phyloP scores from a whole-genome alignment of 768 basidiomycete species.

The Naematelia aurantialba region DNA sequence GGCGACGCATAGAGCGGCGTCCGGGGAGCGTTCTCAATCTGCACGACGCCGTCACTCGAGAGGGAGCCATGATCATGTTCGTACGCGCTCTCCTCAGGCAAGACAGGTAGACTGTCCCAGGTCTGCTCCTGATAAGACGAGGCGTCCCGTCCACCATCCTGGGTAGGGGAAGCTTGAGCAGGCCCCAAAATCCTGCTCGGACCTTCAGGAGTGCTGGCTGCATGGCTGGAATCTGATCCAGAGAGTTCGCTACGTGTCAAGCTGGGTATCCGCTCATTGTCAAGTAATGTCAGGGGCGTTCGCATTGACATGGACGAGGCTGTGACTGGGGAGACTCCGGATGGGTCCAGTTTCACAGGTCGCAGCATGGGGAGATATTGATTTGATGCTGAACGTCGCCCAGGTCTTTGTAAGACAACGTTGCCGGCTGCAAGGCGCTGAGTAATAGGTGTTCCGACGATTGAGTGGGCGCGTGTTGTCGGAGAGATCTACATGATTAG shows the following conservation, averaged over 20 bases:
- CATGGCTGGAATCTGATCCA: constrained; percentile 25
- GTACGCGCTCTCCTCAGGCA: constrained; percentile 14
- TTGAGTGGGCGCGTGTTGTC: neutral
- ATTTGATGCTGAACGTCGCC: constrained; percentile 16
- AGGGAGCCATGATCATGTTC: constrained; percentile 18
- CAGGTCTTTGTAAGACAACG: constrained; percentile 25
- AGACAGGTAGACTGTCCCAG: neutral
- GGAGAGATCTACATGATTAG: neutral
- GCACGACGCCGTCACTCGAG: constrained; percentile 5
- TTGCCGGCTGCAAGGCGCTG: constrained; percentile 24
- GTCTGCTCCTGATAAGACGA: neutral
- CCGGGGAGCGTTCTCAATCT: constrained; percentile 12
- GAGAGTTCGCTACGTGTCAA: constrained; percentile 36
- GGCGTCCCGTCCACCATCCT: neutral
- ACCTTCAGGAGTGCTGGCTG: constrained; percentile 39
- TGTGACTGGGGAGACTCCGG: neutral
- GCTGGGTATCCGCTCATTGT: constrained; percentile 35
- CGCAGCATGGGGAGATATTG: constrained; percentile 1
- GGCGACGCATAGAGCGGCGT: constrained; percentile 15
- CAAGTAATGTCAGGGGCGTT: constrained; percentile 13
- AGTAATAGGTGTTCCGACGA: constrained; percentile 26
- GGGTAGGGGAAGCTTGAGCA: constrained; percentile 10
- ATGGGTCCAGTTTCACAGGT: neutral
- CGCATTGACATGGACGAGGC: neutral
- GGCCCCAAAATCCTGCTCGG: constrained; percentile 19